Evolutionary conservation across 1,139 yeast species (phyloP).

Genomic region (Suhomyces taliae): DNA sequence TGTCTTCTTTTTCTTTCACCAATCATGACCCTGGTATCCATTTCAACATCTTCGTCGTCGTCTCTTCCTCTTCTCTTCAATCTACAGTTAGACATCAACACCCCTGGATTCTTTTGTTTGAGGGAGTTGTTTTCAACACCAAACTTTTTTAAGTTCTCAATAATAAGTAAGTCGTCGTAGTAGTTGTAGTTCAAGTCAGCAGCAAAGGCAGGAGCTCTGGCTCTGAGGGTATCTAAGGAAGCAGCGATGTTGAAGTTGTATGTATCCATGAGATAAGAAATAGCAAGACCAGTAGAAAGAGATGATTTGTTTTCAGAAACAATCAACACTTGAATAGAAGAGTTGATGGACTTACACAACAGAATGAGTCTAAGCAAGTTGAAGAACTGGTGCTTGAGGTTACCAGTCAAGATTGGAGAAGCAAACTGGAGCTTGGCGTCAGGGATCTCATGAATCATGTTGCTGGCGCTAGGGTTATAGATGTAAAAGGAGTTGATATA

Average conservation of each 20-base stretch:
- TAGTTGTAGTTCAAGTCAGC: conserved; percentile 31
- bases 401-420: conserved; percentile 43
- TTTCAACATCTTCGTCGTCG: conserved; percentile 11
- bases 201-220: conserved; percentile 20
- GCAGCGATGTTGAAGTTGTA: conserved; percentile 38
- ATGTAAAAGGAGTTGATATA: conserved; percentile 39
- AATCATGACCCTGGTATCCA: conserved; percentile 6
- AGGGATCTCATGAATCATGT: conserved; percentile 35
- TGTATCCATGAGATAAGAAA: conserved; percentile 45
- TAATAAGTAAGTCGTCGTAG: conserved; percentile 43
- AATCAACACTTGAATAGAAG: conserved; percentile 35
- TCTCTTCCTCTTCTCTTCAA: conserved; percentile 35
- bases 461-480: conserved; percentile 30
- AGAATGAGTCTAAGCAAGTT: conserved; percentile 39
- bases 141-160: conserved; percentile 44
- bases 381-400: conserved; percentile 40
- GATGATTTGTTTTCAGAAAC: conserved; percentile 32
- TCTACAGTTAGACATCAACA: conserved; percentile 34
- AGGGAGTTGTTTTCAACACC: conserved; percentile 34
- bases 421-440: conserved; percentile 26
- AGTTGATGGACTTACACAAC: conserved; percentile 36
- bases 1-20: conserved; percentile 12
- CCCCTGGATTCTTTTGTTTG: conserved; percentile 26
- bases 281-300: conserved; percentile 36
- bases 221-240: conserved; percentile 21